Percentiles rank a stretch among this genome's conserved stretches.
Evolutionary conservation across 2,329 filamentous ascomycete genomes (phyloP).

Genomic region (Pseudocercospora musae): DNA sequence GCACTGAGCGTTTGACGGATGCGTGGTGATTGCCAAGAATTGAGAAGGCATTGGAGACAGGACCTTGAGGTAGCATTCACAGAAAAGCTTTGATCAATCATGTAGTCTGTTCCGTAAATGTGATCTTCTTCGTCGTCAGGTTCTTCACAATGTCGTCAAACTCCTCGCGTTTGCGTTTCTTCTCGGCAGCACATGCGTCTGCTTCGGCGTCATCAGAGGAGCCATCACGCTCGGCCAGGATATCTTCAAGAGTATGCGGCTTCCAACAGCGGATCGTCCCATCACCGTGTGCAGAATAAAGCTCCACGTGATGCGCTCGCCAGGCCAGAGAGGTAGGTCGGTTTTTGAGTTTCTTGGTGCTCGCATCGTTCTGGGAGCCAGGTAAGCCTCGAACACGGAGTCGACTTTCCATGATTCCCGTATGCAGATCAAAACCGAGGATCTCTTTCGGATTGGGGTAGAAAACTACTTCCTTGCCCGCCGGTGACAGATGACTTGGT

Average conservation of each 20-base stretch:
- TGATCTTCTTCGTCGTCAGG: constrained; percentile 69
- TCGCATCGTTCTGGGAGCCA: constrained; percentile 11
- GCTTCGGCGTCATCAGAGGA: constrained; percentile 41
- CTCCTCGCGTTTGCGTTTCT: constrained; percentile 70
- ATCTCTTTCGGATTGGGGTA: constrained; percentile 77
- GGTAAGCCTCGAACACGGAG: constrained; percentile 58
- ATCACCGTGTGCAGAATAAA: constrained; percentile 82
- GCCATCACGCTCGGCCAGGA: constrained; percentile 43
- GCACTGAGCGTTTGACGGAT: not conserved
- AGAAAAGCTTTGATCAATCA: not conserved
- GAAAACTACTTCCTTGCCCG: constrained; percentile 65
- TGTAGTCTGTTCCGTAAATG: constrained; percentile 30
- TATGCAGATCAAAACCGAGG: constrained; percentile 72
- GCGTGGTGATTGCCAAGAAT: not conserved
- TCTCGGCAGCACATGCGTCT: constrained; percentile 43
- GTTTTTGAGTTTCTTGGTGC: constrained; percentile 38
- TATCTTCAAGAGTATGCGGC: constrained; percentile 54
- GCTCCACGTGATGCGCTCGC: constrained; percentile 65
- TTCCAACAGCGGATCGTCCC: constrained; percentile 80
- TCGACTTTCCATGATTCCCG: constrained; percentile 69
- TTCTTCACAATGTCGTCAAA: constrained; percentile 77
- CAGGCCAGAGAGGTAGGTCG: constrained; percentile 74
- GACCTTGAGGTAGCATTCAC: not conserved
- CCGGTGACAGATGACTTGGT: constrained; percentile 58
- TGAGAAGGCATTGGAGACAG: not conserved